phyloP scores from a whole-genome alignment of 2,329 filamentous ascomycete genomes.

The Fusarium pseudocircinatum region DNA sequence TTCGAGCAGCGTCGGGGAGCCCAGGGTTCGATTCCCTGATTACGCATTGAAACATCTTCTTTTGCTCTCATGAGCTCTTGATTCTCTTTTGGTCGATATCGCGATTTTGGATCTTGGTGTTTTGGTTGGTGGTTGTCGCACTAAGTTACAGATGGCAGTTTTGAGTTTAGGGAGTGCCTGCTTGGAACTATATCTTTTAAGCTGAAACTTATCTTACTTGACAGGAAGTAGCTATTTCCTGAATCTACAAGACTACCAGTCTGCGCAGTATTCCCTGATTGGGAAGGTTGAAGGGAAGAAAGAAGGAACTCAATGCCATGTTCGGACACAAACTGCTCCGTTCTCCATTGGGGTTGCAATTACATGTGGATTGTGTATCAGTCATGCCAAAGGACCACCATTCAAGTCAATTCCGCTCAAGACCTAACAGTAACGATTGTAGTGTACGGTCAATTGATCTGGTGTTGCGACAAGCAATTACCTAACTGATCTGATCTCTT shows the following conservation, averaged over 20 bases:
- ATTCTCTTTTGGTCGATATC: not conserved
- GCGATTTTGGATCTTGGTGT: not conserved
- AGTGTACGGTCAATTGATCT: not conserved
- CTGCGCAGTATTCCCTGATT: not conserved
- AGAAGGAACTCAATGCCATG: not conserved
- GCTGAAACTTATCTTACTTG: not conserved
- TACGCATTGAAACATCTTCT: not conserved
- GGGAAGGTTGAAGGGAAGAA: not conserved
- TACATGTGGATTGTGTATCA: not conserved
- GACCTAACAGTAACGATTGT: not conserved
- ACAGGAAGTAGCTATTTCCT: not conserved
- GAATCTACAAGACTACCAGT: not conserved
- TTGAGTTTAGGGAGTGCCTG: not conserved
- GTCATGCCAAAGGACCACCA: not conserved
- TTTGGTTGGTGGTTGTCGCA: not conserved
- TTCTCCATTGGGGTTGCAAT: not conserved
- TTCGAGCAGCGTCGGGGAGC: not conserved
- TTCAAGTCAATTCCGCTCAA: not conserved
- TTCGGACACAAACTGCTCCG: not conserved
- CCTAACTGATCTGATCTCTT: not conserved
- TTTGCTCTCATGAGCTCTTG: not conserved
- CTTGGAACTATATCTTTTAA: not conserved
- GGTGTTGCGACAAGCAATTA: not conserved
- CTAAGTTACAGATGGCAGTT: not conserved
- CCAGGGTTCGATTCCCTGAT: slow-evolving; percentile 9